Conservation (phyloP, 208 protist species). For the Zelonia costaricensis region DNA sequence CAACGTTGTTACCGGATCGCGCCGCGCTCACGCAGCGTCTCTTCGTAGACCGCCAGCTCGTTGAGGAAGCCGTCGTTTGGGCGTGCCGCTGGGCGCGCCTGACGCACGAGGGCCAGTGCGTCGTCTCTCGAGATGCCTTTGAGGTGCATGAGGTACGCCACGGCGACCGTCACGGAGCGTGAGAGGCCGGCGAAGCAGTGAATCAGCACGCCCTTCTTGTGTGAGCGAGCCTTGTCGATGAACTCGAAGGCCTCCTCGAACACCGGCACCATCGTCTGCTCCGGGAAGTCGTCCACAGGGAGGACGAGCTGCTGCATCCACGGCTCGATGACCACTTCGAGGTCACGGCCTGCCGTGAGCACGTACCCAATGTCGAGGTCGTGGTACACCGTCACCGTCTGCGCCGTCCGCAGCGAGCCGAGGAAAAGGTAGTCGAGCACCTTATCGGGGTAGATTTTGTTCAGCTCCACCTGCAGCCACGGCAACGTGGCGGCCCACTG, state of each 20-base stretch:
- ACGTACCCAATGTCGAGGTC: slow-evolving; percentile 85
- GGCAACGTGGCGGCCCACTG: slow-evolving; percentile 47
- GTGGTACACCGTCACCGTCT: slow-evolving; percentile 76
- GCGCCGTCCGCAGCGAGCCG: slow-evolving; percentile 83
- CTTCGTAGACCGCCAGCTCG: slow-evolving; percentile 41
- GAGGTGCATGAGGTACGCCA: slow-evolving; percentile 85
- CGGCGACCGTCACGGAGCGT: slow-evolving; percentile 80
- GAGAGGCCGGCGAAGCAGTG: slow-evolving; percentile 93
- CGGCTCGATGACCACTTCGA: slow-evolving; percentile 69
- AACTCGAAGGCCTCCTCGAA: slow-evolving; percentile 80
- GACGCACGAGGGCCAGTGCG: slow-evolving; percentile 60
- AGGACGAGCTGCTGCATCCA: slow-evolving; percentile 82
- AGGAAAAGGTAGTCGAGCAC: slow-evolving; percentile 87
- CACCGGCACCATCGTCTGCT: slow-evolving; percentile 54
- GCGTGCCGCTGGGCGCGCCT: slow-evolving; percentile 64
- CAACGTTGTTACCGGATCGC: neutral
- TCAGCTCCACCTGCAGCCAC: slow-evolving; percentile 70
- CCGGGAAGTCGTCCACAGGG: slow-evolving; percentile 76
- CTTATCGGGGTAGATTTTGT: slow-evolving; percentile 91
- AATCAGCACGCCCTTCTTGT: slow-evolving; percentile 73
- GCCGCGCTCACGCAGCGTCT: slow-evolving; percentile 13
- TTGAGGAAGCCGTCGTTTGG: slow-evolving; percentile 87
- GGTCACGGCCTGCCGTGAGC: slow-evolving; percentile 66
- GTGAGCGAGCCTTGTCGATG: slow-evolving; percentile 67
- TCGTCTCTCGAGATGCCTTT: slow-evolving; percentile 60